Base-by-base conservation (phyloP, 2,329 filamentous ascomycete genomes). In the Colletotrichum lupini region DNA sequence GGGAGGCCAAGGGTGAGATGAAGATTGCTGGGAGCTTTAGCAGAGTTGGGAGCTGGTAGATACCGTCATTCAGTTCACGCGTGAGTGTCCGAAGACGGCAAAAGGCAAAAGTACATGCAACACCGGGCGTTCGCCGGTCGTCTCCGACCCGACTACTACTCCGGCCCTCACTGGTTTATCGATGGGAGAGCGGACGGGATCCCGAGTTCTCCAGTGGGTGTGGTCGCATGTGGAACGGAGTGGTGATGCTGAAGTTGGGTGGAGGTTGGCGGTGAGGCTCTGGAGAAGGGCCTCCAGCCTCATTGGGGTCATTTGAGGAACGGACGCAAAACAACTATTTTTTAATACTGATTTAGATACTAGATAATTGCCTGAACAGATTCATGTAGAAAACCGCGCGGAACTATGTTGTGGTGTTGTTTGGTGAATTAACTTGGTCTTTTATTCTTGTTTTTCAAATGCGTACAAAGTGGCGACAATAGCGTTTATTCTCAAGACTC, bases 1-100 rank as follows among this genome's bases (percentile, higher is more conserved):
- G 89, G n/a, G 82, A 86, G 75, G 92, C 92, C 0, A 91, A 82
- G 80, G 91, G 90, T 0, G 87, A 92, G 81, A 79, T 90, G 75
- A 88, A 89, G 72, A 81, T 85, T 61, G 85, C 85, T 6, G 84
- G 85, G 8, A 86, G 80, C 22, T 22, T 85, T 61, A 76, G 77
- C 67, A 75, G 74, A 66, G 35, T 66, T 1, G 74, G 74, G 5
- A 72, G 30, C 32, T 74, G 72, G 72, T 72, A 59, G 52, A 55
- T 24, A 0, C 8, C 4, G 11, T 8, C 52, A 11, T 3, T 24
- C 5, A 2, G 12, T 55, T 55, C 46, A 11, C 1, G 7, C 4
- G 37, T 42, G 0, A 16, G 35, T 12, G 1, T 5, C 12, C 19
- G 19, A 11, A 11, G 6, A 49, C 42, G 0, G 42, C 19, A 22